Percentiles rank a stretch among this genome's conserved stretches.
Conservation (phyloP, 108 stramenopile species). For the Skeletonema menzelii region DNA sequence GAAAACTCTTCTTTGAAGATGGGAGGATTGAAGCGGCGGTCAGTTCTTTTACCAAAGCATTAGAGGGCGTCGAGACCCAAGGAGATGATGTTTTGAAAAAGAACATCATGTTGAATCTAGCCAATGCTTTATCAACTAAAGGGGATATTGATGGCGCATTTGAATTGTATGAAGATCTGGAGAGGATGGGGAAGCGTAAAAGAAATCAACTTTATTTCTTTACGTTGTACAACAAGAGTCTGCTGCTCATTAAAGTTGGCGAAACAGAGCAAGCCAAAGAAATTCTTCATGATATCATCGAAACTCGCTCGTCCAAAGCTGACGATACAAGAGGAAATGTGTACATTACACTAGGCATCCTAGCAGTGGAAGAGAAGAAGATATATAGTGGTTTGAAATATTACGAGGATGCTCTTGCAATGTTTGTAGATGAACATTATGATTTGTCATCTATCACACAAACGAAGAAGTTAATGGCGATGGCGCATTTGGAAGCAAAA, state of each 20-base stretch:
- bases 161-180: constrained; percentile 20
- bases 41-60: constrained; percentile 23
- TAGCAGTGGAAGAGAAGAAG: constrained; percentile 14
- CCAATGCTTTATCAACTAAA: constrained; percentile 24
- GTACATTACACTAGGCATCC: constrained; percentile 22
- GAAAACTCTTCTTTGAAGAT: constrained; percentile 34
- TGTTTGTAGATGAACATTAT: constrained; percentile 9
- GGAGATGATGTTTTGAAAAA: constrained; percentile 2
- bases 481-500: constrained; percentile 17
- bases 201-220: constrained; percentile 20
- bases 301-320: constrained; percentile 13
- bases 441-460: constrained; percentile 14
- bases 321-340: constrained; percentile 27
- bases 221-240: constrained; percentile 38
- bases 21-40: constrained; percentile 26
- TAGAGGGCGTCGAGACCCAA: constrained; percentile 15
- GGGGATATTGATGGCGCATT: constrained; percentile 23
- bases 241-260: constrained; percentile 21
- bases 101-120: constrained; percentile 28
- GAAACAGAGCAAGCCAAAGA: constrained; percentile 23
- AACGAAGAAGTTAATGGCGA: constrained; percentile 30
- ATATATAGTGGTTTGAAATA: constrained; percentile 16
- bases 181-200: constrained; percentile 9
- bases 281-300: constrained; percentile 23
- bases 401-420: constrained; percentile 24